These are phyloP conservation scores for Candolleomyces eurysporus DNA, from an alignment of 768 basidiomycete genomes.

Conservation along the genomic window DNA sequence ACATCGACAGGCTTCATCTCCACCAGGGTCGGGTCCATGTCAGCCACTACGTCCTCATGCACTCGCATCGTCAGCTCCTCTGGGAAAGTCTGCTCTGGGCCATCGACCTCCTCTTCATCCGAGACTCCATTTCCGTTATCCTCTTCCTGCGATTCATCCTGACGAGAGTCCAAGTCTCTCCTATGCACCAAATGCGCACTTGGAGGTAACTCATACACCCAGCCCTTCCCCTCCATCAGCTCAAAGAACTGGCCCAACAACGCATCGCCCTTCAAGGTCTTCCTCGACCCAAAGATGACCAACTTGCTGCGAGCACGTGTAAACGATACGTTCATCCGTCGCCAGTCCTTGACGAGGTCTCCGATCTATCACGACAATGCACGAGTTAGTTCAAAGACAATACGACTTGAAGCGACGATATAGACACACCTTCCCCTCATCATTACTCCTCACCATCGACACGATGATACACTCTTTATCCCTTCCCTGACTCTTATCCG, in stretches of 20 bases:
- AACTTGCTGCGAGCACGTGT: constrained; percentile 91
- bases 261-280: constrained; percentile 61
- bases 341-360: constrained; percentile 93
- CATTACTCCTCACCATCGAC: constrained; percentile 89
- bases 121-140: not conserved
- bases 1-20: not conserved
- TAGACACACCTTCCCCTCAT: constrained; percentile 62
- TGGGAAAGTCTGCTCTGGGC: not conserved
- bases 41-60: not conserved
- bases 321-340: constrained; percentile 94
- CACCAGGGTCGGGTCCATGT: not conserved
- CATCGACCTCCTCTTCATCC: not conserved
- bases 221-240: constrained; percentile 67
- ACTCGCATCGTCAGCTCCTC: not conserved
- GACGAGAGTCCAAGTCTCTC: constrained; percentile 19
- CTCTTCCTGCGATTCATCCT: constrained; percentile 7
- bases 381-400: not conserved
- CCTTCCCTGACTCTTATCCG: constrained; percentile 90
- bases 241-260: constrained; percentile 74
- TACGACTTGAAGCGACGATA: not conserved
- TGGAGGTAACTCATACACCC: constrained; percentile 64
- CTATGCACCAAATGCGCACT: constrained; percentile 55
- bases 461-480: constrained; percentile 96
- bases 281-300: constrained; percentile 84
- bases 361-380: constrained; percentile 59